A percentile compares a stretch with the other conserved stretches of the same genome.
Conservation (phyloP, 768 basidiomycete genomes). For the Russula earlei region DNA sequence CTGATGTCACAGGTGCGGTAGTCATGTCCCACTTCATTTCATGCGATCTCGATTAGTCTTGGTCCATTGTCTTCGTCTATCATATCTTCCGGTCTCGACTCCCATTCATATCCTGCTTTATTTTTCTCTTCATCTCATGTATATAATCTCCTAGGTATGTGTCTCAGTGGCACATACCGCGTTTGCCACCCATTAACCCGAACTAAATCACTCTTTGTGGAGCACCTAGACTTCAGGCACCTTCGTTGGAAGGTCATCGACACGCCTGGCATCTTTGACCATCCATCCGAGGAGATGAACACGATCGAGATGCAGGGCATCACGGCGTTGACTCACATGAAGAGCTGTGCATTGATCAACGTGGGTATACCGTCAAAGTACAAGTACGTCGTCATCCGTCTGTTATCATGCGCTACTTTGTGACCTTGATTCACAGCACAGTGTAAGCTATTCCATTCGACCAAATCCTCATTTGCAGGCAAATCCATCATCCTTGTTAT, state of each 20-base stretch:
- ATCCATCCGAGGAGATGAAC: slow-evolving; percentile 99
- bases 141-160: too few species aligned
- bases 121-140: too few species aligned
- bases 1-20: too few species aligned
- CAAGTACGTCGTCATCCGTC: slow-evolving; percentile 46
- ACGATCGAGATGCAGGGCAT: slow-evolving; percentile 99
- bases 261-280: slow-evolving; percentile 96
- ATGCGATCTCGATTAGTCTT: too few species aligned
- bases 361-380: slow-evolving; percentile 94
- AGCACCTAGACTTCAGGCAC: slow-evolving; percentile 98
- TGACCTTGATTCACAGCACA: slow-evolving; percentile 29
- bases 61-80: too few species aligned
- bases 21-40: too few species aligned
- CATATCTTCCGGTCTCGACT: too few species aligned
- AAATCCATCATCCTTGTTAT: slow-evolving; percentile 93
- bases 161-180: slow-evolving; percentile 96
- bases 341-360: slow-evolving; percentile 89
- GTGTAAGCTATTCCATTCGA: slow-evolving; percentile 99
- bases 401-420: not conserved
- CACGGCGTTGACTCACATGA: slow-evolving; percentile 93
- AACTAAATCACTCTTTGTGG: slow-evolving; percentile 98
- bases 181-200: slow-evolving; percentile 96
- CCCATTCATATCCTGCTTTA: too few species aligned
- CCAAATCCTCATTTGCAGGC: slow-evolving; percentile 91
- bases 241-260: slow-evolving; percentile 99